Evolutionary conservation across 2,329 filamentous ascomycete genomes (phyloP).

Genomic region (Aspergillus thermomutatus): DNA sequence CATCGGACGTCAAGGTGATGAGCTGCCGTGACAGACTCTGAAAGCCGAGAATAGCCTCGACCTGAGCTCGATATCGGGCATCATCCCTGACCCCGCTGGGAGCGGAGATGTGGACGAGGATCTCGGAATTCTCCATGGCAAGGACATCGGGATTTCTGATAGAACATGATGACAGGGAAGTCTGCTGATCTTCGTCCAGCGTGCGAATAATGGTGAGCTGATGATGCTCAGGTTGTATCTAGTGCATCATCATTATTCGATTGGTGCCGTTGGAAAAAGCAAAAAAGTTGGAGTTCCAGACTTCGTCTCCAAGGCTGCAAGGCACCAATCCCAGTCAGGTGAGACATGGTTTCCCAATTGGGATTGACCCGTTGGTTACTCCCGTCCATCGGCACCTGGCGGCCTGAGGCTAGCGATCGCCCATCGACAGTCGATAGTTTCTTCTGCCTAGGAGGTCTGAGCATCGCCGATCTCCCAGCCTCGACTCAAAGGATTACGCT

Average conservation of each 20-base stretch:
- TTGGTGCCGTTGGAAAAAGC: not conserved
- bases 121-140: slow-evolving; percentile 28
- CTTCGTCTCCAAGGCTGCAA: not conserved
- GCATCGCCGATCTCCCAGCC: not conserved
- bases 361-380: not conserved
- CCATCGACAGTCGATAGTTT: slow-evolving; percentile 6
- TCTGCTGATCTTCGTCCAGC: not conserved
- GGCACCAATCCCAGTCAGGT: not conserved
- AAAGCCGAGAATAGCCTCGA: slow-evolving; percentile 36
- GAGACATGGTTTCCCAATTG: slow-evolving; percentile 2
- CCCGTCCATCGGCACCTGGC: not conserved
- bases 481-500: not conserved
- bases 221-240: not conserved
- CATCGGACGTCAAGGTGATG: slow-evolving; percentile 10
- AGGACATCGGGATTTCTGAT: not conserved
- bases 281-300: not conserved
- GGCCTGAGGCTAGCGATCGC: slow-evolving; percentile 10
- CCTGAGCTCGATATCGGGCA: slow-evolving; percentile 37
- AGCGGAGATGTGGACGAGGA: slow-evolving; percentile 43
- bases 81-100: slow-evolving; percentile 37
- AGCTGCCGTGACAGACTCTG: slow-evolving; percentile 26
- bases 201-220: not conserved
- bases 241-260: not conserved
- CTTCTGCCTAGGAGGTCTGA: not conserved
- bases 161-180: not conserved